phyloP scores from a whole-genome alignment of 176 grass and related monocot genomes.

The Oryza nivara region DNA sequence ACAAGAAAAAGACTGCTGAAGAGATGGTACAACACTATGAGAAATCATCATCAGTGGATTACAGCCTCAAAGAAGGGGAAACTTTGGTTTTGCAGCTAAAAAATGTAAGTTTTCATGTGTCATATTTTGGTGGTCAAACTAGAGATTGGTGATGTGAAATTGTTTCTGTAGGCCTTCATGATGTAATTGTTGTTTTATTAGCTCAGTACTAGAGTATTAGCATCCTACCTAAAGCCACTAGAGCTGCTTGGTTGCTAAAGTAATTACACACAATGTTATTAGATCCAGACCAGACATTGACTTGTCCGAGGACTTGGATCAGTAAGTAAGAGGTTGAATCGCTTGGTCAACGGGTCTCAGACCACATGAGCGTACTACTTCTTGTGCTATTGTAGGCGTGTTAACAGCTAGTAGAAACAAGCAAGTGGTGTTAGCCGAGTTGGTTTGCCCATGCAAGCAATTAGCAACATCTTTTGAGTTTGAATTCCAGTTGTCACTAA shows the following conservation, averaged over 20 bases:
- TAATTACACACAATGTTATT: neutral
- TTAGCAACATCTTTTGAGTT: neutral
- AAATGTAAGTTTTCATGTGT: constrained; percentile 64
- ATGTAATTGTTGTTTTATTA: constrained; percentile 5
- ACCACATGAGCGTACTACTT: neutral
- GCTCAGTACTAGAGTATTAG: neutral
- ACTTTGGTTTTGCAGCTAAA: constrained; percentile 95
- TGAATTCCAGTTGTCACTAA: neutral
- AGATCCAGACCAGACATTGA: neutral
- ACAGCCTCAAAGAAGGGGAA: constrained; percentile 99
- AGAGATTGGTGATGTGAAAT: constrained; percentile 1
- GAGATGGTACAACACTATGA: constrained; percentile 99
- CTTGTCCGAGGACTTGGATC: neutral
- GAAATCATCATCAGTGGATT: constrained; percentile 83
- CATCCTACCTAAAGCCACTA: neutral
- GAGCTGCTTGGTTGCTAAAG: constrained; percentile 1
- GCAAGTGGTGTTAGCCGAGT: neutral
- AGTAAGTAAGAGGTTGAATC: neutral
- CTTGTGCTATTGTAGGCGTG: neutral
- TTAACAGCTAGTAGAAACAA: neutral
- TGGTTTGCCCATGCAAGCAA: neutral
- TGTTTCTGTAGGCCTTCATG: constrained; percentile 1
- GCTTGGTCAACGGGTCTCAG: neutral
- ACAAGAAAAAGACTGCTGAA: constrained; percentile 97
- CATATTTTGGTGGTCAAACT: constrained; percentile 4